Conservation (phyloP, 768 basidiomycete genomes). For the Leccinellum albellum region DNA sequence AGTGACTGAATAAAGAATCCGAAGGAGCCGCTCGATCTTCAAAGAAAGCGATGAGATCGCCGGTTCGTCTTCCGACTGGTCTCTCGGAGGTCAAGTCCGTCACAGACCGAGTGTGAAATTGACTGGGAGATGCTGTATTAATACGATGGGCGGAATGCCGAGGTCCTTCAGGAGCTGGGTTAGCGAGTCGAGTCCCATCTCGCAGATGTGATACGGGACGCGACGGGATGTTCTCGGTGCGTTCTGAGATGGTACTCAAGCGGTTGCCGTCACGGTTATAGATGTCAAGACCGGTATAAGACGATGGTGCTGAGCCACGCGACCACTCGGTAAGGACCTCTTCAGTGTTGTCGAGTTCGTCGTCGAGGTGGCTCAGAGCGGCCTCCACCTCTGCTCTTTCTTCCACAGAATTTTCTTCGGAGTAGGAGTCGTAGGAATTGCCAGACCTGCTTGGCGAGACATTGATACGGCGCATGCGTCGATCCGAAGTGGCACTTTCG, state of each 20-base stretch:
- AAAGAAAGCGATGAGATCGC: conserved; percentile 72
- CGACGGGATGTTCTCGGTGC: conserved; percentile 61
- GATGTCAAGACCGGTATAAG: conserved; percentile 36
- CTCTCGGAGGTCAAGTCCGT: conserved; percentile 54
- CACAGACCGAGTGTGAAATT: conserved; percentile 49
- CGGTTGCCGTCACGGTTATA: conserved; percentile 42
- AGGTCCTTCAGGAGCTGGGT: conserved; percentile 42
- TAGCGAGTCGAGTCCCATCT: conserved; percentile 30
- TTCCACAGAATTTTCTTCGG: conserved; percentile 49
- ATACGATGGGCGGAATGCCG: conserved; percentile 45
- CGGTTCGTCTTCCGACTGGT: conserved; percentile 52
- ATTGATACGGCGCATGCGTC: conserved; percentile 49
- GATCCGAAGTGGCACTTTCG: conserved; percentile 43
- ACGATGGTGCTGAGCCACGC: conserved; percentile 34
- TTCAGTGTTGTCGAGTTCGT: conserved; percentile 64
- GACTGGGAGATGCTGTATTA: conserved; percentile 35
- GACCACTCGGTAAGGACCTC: conserved; percentile 66
- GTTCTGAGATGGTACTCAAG: conserved; percentile 76
- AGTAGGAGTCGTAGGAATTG: conserved; percentile 47
- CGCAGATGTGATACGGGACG: conserved; percentile 52
- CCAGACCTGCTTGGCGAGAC: conserved; percentile 50
- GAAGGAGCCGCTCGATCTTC: conserved; percentile 49
- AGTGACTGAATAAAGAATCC: conserved; percentile 39
- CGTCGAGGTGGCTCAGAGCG: conserved; percentile 60
- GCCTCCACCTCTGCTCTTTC: conserved; percentile 61